Evolutionary conservation across 306 rosid genomes (phyloP).

Genomic region (Cucurbita pepo): DNA sequence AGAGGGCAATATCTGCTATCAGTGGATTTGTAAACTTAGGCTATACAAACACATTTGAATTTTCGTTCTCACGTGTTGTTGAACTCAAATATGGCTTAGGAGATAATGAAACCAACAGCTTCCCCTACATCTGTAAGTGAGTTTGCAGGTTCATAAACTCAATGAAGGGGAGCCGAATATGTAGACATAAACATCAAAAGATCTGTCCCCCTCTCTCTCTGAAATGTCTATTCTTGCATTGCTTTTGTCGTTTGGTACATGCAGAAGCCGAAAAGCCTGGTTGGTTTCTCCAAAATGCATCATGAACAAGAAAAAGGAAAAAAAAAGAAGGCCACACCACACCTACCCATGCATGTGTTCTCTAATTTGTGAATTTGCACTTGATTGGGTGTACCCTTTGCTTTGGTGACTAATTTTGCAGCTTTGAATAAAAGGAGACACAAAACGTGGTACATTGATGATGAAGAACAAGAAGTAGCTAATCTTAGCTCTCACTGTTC

Average conservation of each 20-base stretch:
- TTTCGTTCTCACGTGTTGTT: neutral
- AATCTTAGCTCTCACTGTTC: constrained; percentile 1
- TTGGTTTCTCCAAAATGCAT: neutral
- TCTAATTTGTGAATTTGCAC: neutral
- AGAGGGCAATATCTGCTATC: too few species aligned
- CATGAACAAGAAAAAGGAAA: neutral
- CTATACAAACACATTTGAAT: neutral
- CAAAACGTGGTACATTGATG: constrained; percentile 9
- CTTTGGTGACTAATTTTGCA: neutral
- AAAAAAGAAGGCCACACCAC: neutral
- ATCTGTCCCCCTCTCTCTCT: neutral
- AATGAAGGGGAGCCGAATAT: too few species aligned
- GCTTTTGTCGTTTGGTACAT: neutral
- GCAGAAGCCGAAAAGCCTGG: neutral
- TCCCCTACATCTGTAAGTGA: neutral
- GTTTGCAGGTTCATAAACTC: neutral
- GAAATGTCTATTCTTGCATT: neutral
- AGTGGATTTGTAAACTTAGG: neutral
- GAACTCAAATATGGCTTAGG: neutral
- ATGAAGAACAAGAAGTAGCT: neutral
- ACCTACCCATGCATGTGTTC: neutral
- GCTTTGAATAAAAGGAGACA: neutral
- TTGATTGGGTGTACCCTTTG: neutral
- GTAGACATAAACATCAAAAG: neutral
- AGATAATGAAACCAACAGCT: neutral